A percentile compares a stretch with the other conserved stretches of the same genome.
phyloP scores from a whole-genome alignment of 2,329 filamentous ascomycete species.

The Paracorniculantispora psalliotae region DNA sequence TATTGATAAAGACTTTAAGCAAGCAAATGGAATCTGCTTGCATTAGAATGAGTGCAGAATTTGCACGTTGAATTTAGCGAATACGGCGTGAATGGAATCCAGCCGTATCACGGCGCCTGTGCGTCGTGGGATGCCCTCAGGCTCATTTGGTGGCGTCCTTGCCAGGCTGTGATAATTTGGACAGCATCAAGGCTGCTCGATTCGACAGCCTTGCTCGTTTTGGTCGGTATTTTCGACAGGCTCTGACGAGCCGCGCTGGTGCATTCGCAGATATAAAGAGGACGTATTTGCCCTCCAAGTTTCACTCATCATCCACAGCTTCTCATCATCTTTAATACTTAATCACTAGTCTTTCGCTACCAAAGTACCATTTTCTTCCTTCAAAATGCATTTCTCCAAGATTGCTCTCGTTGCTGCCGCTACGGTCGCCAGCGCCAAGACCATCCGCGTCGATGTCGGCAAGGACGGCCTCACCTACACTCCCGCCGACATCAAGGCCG shows the following conservation, averaged over 20 bases:
- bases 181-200: not conserved
- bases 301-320: not conserved
- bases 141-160: not conserved
- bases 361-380: not conserved
- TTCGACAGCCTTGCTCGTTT: not conserved
- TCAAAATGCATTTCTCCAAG: conserved; percentile 1
- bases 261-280: too few species aligned
- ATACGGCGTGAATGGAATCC: too few species aligned
- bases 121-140: too few species aligned
- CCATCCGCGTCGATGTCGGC: conserved; percentile 43
- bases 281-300: not conserved
- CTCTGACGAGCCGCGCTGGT: not conserved
- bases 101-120: too few species aligned
- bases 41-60: too few species aligned
- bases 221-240: not conserved
- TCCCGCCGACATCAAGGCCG: conserved; percentile 45
- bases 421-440: conserved; percentile 18
- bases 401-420: not conserved
- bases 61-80: too few species aligned
- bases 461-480: conserved; percentile 43
- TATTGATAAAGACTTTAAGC: too few species aligned
- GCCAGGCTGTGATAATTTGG: not conserved
- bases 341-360: not conserved
- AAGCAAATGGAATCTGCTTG: too few species aligned
- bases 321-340: not conserved